Evolutionary conservation across 2,329 filamentous ascomycete genomes (phyloP).

Genomic region (Cryphonectria carpinicola): DNA sequence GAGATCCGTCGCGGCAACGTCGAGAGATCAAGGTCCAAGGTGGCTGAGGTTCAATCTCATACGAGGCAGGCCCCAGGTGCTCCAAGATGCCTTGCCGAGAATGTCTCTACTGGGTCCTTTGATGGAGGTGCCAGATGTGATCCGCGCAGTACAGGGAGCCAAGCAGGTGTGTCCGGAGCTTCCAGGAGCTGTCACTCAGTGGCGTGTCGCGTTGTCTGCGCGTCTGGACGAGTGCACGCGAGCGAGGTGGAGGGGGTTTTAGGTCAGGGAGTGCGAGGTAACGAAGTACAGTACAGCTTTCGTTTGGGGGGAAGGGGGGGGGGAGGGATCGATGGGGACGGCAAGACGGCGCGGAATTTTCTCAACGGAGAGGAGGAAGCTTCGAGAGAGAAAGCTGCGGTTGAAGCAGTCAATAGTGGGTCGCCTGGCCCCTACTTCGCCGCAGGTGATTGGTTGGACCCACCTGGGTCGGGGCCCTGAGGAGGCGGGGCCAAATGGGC

Average conservation of each 20-base stretch:
- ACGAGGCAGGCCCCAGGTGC: background rate
- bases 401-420: background rate
- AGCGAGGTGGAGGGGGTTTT: conserved; percentile 12
- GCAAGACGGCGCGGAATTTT: conserved; percentile 26
- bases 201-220: conserved; percentile 12
- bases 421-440: conserved; percentile 2
- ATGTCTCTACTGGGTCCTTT: background rate
- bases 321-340: conserved; percentile 11
- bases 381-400: conserved; percentile 1
- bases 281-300: conserved; percentile 19
- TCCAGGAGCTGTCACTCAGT: background rate
- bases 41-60: background rate
- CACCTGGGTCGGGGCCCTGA: background rate
- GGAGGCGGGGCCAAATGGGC: background rate
- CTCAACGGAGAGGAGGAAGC: conserved; percentile 8
- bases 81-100: background rate
- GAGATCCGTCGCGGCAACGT: background rate
- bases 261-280: conserved; percentile 11
- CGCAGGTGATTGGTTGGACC: background rate
- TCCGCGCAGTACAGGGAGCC: background rate
- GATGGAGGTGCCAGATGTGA: conserved; percentile 3
- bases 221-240: conserved; percentile 10
- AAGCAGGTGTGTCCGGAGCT: conserved; percentile 1
- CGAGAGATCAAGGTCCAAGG: background rate
- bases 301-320: conserved; percentile 6